Base-by-base conservation (phyloP, 1,284 basidiomycete genomes). In the Puccinia coronata region DNA sequence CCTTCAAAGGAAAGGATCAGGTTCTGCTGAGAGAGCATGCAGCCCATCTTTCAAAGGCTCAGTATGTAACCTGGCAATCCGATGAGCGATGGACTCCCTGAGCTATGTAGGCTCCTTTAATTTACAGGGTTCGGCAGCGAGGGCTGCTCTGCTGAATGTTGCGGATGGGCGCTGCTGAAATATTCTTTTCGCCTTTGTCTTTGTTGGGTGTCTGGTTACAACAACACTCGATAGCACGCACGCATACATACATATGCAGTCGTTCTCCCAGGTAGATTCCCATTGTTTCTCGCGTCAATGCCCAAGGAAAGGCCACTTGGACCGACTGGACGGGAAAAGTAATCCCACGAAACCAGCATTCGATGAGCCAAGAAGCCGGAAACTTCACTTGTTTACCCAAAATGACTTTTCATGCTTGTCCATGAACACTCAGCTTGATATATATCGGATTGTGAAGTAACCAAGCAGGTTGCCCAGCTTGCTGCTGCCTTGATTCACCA, bases 401-500 rank as follows among this genome's bases (percentile, higher is more conserved):
- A 16, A 59, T 63, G 36, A 63, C 61, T 47, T 12, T 9, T 61
- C 28, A 36, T 20, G 25, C 36, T 31, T 41, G 36, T 65, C 31
- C 36, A 8, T 39, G 23, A 65, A 41, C 14, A 6, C 16, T 28
- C 20, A 31, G 20, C 61, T 41, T 63, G n/a, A n/a, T n/a, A n/a
- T n/a, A n/a, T n/a, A n/a, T n/a, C 9, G 16, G 61, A 63, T 63
- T 63, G 34, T 63, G 18, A 34, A 11, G n/a, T 28, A 63, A 63
- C 2, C 14, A 47, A 67, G 39, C 36, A 67, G 63, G 20, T 43
- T 43, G 63, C 16, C 28, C 39, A 67, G 63, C 63, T 28, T 63
- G 61, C 34, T 36, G 59, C 47, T 67, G 63, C 63, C 63, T 47
- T 25, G 63, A n/a, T 25, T 18, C 39, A 67, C 63, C 63, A 67